Conservation (phyloP, 306 rosid genomes). For the Delonix regia region DNA sequence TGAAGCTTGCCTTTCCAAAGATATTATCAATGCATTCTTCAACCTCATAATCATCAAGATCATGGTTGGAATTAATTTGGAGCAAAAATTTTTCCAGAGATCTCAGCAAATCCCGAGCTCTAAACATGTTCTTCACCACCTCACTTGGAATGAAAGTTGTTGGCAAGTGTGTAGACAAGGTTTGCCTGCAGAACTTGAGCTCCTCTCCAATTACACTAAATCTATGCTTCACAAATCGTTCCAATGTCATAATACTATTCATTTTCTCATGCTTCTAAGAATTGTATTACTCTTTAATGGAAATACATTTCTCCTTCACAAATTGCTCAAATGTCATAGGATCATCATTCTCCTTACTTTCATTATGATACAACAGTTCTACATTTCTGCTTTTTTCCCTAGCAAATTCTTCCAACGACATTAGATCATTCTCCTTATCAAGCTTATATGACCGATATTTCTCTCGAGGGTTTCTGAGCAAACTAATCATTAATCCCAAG, state of each 20-base stretch:
- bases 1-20: slow-evolving; percentile 13
- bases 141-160: slow-evolving; percentile 46
- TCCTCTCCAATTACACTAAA: slow-evolving; percentile 8
- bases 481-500: slow-evolving; percentile 37
- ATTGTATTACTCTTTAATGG: slow-evolving; percentile 13
- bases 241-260: slow-evolving; percentile 17
- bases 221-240: slow-evolving; percentile 35
- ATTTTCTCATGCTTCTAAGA: neutral
- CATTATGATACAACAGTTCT: neutral
- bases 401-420: too few species aligned
- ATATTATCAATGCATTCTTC: neutral
- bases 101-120: slow-evolving; percentile 37
- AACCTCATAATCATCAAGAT: neutral
- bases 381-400: too few species aligned
- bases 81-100: slow-evolving; percentile 22
- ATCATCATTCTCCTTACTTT: neutral
- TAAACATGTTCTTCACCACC: slow-evolving; percentile 32
- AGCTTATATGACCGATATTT: slow-evolving; percentile 38
- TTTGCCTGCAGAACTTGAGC: slow-evolving; percentile 21
- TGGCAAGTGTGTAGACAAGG: slow-evolving; percentile 52
- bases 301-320: neutral
- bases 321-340: slow-evolving; percentile 36
- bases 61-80: slow-evolving; percentile 17
- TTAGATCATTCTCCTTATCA: neutral
- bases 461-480: slow-evolving; percentile 36